Percentiles rank a stretch among this genome's conserved stretches.
phyloP scores from a whole-genome alignment of 1,284 basidiomycete species.

The Ceratobasidium papillatum region DNA sequence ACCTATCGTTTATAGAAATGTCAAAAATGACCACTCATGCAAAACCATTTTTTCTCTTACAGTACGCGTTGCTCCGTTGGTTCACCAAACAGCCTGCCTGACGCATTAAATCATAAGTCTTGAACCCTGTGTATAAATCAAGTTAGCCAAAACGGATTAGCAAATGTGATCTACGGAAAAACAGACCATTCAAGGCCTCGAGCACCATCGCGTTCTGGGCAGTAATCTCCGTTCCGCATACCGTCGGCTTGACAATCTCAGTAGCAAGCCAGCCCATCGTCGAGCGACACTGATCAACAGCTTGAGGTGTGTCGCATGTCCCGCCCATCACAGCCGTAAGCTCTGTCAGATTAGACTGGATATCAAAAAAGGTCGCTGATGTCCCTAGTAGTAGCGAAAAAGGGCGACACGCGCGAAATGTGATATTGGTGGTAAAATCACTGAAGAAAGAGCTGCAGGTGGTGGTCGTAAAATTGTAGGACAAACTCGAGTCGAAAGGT shows the following conservation, averaged over 20 bases:
- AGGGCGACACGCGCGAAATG: slow-evolving; percentile 53
- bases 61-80: slow-evolving; percentile 45
- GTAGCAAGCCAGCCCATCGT: slow-evolving; percentile 43
- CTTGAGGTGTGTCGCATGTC: slow-evolving; percentile 41
- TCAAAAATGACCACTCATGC: not conserved
- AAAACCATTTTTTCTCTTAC: slow-evolving; percentile 15
- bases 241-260: slow-evolving; percentile 41
- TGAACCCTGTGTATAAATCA: slow-evolving; percentile 41
- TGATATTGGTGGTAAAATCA: slow-evolving; percentile 49
- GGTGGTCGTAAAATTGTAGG: slow-evolving; percentile 49
- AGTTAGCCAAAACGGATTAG: not conserved
- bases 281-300: slow-evolving; percentile 39
- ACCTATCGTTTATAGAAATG: slow-evolving; percentile 14
- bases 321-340: slow-evolving; percentile 50
- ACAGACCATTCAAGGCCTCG: slow-evolving; percentile 44
- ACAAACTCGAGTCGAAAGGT: slow-evolving; percentile 52
- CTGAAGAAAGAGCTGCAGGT: slow-evolving; percentile 51
- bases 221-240: slow-evolving; percentile 44
- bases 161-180: not conserved
- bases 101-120: slow-evolving; percentile 45
- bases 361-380: slow-evolving; percentile 50
- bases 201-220: slow-evolving; percentile 41
- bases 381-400: slow-evolving; percentile 53
- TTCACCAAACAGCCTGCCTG: slow-evolving; percentile 46
- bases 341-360: slow-evolving; percentile 49